Evolutionary conservation across 2,329 filamentous ascomycete genomes (phyloP).

Genomic region (Mycosphaerella sp.): DNA sequence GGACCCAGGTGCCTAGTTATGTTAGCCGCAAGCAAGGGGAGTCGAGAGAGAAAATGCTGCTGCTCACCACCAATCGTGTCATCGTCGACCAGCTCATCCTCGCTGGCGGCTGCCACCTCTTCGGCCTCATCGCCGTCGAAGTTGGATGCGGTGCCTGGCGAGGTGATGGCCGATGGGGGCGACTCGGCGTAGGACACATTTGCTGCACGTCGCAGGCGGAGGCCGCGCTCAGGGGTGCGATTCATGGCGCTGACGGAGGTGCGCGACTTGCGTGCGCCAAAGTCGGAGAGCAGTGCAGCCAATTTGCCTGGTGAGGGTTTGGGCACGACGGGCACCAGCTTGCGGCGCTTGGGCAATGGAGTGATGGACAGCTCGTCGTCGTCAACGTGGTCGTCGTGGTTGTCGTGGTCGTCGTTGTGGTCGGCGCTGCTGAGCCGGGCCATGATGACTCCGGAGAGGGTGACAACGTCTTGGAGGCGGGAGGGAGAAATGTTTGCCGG

Average conservation of each 20-base stretch:
- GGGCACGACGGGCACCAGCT: slow-evolving; percentile 14
- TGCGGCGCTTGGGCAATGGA: slow-evolving; percentile 24
- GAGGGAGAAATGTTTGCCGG: too few species aligned
- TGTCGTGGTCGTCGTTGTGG: neutral
- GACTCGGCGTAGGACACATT: slow-evolving; percentile 23
- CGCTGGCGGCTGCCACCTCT: slow-evolving; percentile 9
- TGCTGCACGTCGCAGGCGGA: slow-evolving; percentile 12
- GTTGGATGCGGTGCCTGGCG: slow-evolving; percentile 10
- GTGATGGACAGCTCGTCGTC: slow-evolving; percentile 1
- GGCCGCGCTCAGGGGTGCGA: slow-evolving; percentile 12
- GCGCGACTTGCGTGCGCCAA: slow-evolving; percentile 25
- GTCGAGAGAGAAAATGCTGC: too few species aligned
- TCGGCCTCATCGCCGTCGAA: slow-evolving; percentile 9
- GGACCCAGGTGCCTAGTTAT: slow-evolving; percentile 8
- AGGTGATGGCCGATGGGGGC: slow-evolving; percentile 14
- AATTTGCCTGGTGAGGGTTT: slow-evolving; percentile 14
- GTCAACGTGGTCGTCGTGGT: neutral
- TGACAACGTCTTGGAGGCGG: too few species aligned
- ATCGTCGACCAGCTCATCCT: slow-evolving; percentile 23
- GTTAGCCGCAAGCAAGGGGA: neutral
- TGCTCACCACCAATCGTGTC: slow-evolving; percentile 20
- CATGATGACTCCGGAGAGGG: too few species aligned
- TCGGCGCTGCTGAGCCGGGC: too few species aligned
- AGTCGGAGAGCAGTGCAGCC: slow-evolving; percentile 25
- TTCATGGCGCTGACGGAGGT: slow-evolving; percentile 26